These are phyloP conservation scores for Calcarisporium arbuscula DNA, from an alignment of 2,329 filamentous ascomycete species.

Conservation along the genomic window DNA sequence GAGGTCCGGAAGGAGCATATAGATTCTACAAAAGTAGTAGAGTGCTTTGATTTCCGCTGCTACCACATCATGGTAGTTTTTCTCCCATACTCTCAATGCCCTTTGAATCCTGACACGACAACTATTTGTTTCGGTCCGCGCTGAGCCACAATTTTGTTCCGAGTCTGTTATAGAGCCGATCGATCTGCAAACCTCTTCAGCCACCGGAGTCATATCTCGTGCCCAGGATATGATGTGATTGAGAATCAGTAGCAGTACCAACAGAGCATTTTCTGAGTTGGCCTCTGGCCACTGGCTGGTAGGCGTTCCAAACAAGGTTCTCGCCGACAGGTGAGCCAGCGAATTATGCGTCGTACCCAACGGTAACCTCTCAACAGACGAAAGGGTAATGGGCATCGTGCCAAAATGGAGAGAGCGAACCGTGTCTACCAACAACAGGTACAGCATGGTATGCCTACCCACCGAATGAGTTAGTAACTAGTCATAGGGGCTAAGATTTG, in stretches of 20 bases:
- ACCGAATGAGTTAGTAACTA: too few species aligned
- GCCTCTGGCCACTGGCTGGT: neutral
- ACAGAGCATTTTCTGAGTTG: neutral
- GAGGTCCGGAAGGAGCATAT: neutral
- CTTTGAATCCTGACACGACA: too few species aligned
- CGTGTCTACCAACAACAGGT: neutral
- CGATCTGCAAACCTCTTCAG: too few species aligned
- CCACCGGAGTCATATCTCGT: neutral
- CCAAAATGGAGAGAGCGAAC: neutral
- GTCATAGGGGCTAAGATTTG: too few species aligned
- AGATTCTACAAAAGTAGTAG: neutral
- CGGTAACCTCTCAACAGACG: neutral
- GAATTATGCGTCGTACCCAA: neutral
- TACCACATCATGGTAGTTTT: neutral
- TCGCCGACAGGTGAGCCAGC: neutral
- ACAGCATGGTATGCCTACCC: too few species aligned
- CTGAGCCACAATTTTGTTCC: too few species aligned
- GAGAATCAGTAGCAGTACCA: neutral
- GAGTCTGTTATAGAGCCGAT: too few species aligned
- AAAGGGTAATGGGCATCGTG: neutral
- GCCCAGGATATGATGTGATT: neutral
- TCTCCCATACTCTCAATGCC: neutral
- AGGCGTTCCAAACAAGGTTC: neutral
- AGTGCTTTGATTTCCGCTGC: neutral
- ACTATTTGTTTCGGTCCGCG: too few species aligned